phyloP scores from a whole-genome alignment of 331 rosid species.

The Malus hybrid region DNA sequence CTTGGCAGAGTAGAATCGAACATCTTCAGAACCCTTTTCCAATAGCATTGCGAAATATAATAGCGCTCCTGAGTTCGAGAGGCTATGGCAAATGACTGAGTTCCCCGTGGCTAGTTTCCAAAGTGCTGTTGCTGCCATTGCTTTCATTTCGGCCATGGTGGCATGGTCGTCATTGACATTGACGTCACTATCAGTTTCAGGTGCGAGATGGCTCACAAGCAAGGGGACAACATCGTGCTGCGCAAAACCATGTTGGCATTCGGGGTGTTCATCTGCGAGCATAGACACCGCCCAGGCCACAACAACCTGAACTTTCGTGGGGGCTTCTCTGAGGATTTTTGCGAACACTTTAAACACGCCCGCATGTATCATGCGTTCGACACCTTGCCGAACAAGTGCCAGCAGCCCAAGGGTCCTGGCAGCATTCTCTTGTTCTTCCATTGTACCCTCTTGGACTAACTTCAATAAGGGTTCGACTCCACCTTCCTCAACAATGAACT shows the following conservation, averaged over 20 bases:
- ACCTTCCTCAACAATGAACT: constrained; percentile 69
- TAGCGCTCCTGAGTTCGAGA: constrained; percentile 69
- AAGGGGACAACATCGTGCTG: constrained; percentile 60
- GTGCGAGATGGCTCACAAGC: constrained; percentile 69
- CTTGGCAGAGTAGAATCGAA: constrained; percentile 63
- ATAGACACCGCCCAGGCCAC: constrained; percentile 80
- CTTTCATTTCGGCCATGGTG: constrained; percentile 64
- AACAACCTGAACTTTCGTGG: constrained; percentile 59
- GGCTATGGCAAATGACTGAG: constrained; percentile 58
- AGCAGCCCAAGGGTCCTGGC: constrained; percentile 64
- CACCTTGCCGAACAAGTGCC: constrained; percentile 62
- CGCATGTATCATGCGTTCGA: constrained; percentile 49
- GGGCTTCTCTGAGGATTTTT: constrained; percentile 63
- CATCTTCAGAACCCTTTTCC: constrained; percentile 62
- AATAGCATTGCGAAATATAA: constrained; percentile 66
- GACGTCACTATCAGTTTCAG: constrained; percentile 45
- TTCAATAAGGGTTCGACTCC: constrained; percentile 63
- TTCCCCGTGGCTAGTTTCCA: constrained; percentile 56
- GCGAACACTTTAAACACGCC: constrained; percentile 58
- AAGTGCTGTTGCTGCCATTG: constrained; percentile 73
- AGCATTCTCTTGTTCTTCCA: constrained; percentile 70
- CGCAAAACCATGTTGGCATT: constrained; percentile 65
- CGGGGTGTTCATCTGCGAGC: constrained; percentile 45
- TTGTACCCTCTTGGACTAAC: constrained; percentile 57
- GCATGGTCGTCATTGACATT: constrained; percentile 41